A percentile compares a stretch with the other conserved stretches of the same genome.
Conservation (phyloP, 1,284 basidiomycete species). For the Leccinum subspadiceum region DNA sequence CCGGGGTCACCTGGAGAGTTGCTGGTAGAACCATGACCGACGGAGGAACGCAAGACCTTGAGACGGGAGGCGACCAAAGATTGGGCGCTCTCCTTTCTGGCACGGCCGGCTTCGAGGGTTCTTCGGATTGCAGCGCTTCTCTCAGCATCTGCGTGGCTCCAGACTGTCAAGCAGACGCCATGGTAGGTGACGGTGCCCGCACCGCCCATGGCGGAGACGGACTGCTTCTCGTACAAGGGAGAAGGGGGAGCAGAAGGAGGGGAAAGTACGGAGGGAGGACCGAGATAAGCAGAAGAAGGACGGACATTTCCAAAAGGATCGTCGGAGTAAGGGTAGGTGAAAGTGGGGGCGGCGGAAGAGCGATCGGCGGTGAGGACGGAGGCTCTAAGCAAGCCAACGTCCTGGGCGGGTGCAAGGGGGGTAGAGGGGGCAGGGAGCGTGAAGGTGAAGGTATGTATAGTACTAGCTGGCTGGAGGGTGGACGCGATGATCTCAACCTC, state of each 20-base stretch:
- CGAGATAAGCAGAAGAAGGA: conserved; percentile 72
- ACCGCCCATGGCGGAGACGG: conserved; percentile 35
- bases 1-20: conserved; percentile 55
- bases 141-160: conserved; percentile 90
- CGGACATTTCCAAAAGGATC: conserved; percentile 73
- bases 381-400: conserved; percentile 68
- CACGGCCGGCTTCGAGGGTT: conserved; percentile 73
- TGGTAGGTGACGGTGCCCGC: conserved; percentile 70
- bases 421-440: conserved; percentile 71
- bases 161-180: conserved; percentile 89
- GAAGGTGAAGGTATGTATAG: conserved; percentile 92
- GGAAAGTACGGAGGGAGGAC: conserved; percentile 58
- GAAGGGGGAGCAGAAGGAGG: conserved; percentile 42
- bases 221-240: conserved; percentile 39
- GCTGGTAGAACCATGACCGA: conserved; percentile 28
- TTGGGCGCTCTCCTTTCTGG: conserved; percentile 76
- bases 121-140: conserved; percentile 79
- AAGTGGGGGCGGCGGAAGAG: conserved; percentile 57
- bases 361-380: conserved; percentile 66
- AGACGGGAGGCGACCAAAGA: conserved; percentile 64
- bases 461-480: conserved; percentile 86
- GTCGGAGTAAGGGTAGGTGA: conserved; percentile 67
- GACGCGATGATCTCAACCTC: conserved; percentile 95
- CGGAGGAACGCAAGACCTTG: conserved; percentile 59
- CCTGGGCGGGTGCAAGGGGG: conserved; percentile 60